Evolutionary conservation across 345 rosid genomes (phyloP), one percentile per base, ranked within the genome.

Genomic region (Eucalyptus coolabah): DNA sequence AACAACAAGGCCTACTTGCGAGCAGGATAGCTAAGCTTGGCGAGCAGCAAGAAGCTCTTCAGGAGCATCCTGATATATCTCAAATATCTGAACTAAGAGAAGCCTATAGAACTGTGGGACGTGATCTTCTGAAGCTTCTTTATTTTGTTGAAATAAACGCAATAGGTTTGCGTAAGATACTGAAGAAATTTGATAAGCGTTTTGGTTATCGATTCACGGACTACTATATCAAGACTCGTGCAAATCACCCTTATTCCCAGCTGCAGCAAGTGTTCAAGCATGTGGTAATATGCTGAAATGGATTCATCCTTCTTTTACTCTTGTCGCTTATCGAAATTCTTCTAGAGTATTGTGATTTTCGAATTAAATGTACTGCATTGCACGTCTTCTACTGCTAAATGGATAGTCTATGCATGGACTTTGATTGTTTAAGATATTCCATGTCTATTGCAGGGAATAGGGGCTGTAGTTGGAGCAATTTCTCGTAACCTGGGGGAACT

Each of bases 401-500:
- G 47, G 85, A 77, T 42, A 40, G 47, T 77, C 47, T 77, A 40
- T 7, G 28, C 15, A 0, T 77, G 24, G 85, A 13, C 67, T 86
- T 86, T 47, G 67, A 86, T 50, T 86, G 88, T 32, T 3, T 86
- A 50, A 86, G 89, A 60, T 87, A 59, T 86, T 69, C 14, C 42
- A 49, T 21, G 45, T 81, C 72, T 67, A 87, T 86, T 93, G 86
- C 92, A 98, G 99, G 99, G 99, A 45, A 90, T 98, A 63, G 99
- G 99, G 86, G 99, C 99, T 88, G 99, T 98, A 93, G 96, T 95
- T 90, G 99, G 99, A 80, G 99, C 99, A 30, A 91, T 98, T 89
- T 98, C 99, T 54, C 99, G 99, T 56, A 98, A 98, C 94, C 98
- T 98, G 88, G 99, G 98, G 89, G 99, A 98, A 87, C 99, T 98